Base-by-base conservation (phyloP, 2,329 filamentous ascomycete genomes). In the Huntiella omanensis region DNA sequence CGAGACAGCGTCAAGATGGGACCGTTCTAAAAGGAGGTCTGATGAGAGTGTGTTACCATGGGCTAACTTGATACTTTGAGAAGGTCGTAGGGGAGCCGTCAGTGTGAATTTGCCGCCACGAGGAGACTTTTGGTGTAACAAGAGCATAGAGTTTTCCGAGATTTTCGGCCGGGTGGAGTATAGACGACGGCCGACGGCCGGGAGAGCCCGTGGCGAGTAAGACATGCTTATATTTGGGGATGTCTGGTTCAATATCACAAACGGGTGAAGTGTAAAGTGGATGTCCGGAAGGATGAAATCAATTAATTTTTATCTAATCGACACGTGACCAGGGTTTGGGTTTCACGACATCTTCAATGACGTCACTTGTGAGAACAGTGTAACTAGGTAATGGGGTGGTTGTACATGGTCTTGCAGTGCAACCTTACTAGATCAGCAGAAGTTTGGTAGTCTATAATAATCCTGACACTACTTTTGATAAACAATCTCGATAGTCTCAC, bases 21-120 rank as follows among this genome's bases (percentile, higher is more conserved):
- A 60, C 51, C 69, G 72, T 35, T 79, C 80, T 54, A 87, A 79
- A 47, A 86, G 71, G 34, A 75, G 68, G 45, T 62, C 59, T 45
- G 72, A 69, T 0, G 58, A 51, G 8, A 79, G 54, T 0, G 56
- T 56, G 4, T 72, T 71, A 33, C 64, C 64, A 46, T 75, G 64
- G 1, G 54, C 54, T 2, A 65, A 58, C 28, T 55, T 59, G 45
- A 65, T 54, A n/a, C 50, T 55, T 10, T 52, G 47, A 6, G 55
- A 57, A 4, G 55, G 47, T 3, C 56, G 57, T 4, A 66, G 56
- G 11, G 62, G 61, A 1, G 57, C 50, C 1, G 61, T 62, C 32
- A 66, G 57, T 38, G 60, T 61, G 58, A 61, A 64, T 53, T 59
- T 61, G 4, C 62, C 55, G 6, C 50, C 46, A 32, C 55, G 53